A percentile compares a stretch with the other conserved stretches of the same genome.
Conservation (phyloP, 2,329 filamentous ascomycete species). For the Corniculantispora saksenae region DNA sequence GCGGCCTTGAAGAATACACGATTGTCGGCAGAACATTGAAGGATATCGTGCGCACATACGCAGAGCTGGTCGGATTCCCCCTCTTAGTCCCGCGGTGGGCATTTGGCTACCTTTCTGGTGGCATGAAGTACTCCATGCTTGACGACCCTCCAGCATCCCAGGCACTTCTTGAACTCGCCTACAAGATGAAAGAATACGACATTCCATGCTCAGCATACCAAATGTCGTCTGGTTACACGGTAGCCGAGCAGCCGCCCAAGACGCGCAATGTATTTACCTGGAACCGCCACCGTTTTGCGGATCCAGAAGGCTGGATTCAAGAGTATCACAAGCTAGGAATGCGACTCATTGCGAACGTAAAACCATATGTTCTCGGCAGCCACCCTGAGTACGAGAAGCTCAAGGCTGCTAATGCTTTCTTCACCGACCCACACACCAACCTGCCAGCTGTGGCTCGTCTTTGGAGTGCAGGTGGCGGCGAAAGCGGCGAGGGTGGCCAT, state of each 20-base stretch:
- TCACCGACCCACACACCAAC: slow-evolving; percentile 58
- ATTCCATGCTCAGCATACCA: slow-evolving; percentile 73
- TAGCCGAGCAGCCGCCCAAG: slow-evolving; percentile 66
- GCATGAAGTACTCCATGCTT: slow-evolving; percentile 54
- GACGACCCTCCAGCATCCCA: slow-evolving; percentile 56
- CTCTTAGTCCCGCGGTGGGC: slow-evolving; percentile 70
- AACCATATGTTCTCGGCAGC: slow-evolving; percentile 67
- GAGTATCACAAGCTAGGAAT: slow-evolving; percentile 66
- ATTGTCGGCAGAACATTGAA: slow-evolving; percentile 66
- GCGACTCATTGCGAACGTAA: slow-evolving; percentile 69
- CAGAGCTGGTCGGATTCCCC: slow-evolving; percentile 67
- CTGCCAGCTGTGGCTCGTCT: slow-evolving; percentile 60
- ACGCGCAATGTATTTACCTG: slow-evolving; percentile 72
- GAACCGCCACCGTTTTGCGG: slow-evolving; percentile 70
- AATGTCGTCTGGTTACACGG: slow-evolving; percentile 72
- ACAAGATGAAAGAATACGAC: slow-evolving; percentile 62
- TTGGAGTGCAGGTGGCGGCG: slow-evolving; percentile 72
- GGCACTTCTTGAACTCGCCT: slow-evolving; percentile 60
- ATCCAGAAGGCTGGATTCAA: slow-evolving; percentile 63
- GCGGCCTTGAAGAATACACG: slow-evolving; percentile 70
- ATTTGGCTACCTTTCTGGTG: slow-evolving; percentile 72
- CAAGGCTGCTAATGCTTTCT: slow-evolving; percentile 60
- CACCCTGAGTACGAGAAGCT: slow-evolving; percentile 68
- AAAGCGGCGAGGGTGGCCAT: slow-evolving; percentile 69
- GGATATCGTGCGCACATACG: slow-evolving; percentile 67